Conservation (phyloP, 495 filamentous ascomycete genomes). For the Parathielavia hyrcaniae region DNA sequence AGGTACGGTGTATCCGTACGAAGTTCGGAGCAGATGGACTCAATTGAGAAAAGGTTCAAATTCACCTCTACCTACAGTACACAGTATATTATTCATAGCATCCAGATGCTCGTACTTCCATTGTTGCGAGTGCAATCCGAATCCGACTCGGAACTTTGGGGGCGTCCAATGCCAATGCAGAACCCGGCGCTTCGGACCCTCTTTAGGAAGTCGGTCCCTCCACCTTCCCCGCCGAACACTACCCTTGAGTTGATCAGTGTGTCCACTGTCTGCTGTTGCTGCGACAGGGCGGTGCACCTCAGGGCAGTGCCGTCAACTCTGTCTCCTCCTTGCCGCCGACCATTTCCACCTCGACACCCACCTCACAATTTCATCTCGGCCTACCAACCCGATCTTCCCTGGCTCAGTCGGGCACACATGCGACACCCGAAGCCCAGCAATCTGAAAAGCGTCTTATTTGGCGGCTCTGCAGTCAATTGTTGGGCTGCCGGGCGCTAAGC, state of each 20-base stretch:
- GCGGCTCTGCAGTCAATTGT: slow-evolving; percentile 22
- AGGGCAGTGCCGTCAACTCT: not conserved
- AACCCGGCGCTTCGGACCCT: slow-evolving; percentile 12
- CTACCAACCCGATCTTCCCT: slow-evolving; percentile 10
- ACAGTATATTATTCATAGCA: no score
- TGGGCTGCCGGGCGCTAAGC: slow-evolving; percentile 15
- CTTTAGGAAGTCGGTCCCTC: slow-evolving; percentile 23
- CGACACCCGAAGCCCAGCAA: slow-evolving; percentile 12
- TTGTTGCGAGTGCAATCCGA: not conserved
- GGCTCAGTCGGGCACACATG: slow-evolving; percentile 17
- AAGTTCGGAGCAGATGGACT: not conserved
- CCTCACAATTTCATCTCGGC: slow-evolving; percentile 6
- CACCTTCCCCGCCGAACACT: slow-evolving; percentile 18
- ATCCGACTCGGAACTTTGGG: not conserved
- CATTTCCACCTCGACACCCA: slow-evolving; percentile 3
- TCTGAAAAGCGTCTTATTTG: slow-evolving; percentile 16
- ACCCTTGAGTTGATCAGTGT: not conserved
- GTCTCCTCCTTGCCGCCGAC: not conserved
- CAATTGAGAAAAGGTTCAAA: not conserved
- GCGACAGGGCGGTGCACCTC: not conserved
- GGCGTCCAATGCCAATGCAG: slow-evolving; percentile 16
- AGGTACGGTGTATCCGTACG: not conserved
- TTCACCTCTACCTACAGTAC: not conserved
- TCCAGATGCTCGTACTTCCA: not conserved
- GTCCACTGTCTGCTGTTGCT: no score